A percentile compares a stretch with the other conserved stretches of the same genome.
Conservation (phyloP, 768 basidiomycete genomes). For the Goffeauzyma gilvescens region DNA sequence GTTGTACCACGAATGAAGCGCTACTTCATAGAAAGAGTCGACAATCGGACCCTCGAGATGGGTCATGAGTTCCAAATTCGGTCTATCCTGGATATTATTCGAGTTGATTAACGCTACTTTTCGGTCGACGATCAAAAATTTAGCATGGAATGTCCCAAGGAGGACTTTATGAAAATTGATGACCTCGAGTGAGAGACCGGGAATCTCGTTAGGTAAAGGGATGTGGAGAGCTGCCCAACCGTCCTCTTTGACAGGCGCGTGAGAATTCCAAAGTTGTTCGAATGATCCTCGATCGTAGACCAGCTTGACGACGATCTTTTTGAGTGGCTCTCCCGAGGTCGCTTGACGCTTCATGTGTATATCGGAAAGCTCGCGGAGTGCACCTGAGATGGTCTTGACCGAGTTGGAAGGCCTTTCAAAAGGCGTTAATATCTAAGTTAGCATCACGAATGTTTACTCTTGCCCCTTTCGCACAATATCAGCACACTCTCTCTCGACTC, state of each 20-base stretch:
- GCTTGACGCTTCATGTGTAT: constrained; percentile 33
- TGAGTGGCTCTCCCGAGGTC: constrained; percentile 25
- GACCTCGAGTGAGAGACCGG: constrained; percentile 44
- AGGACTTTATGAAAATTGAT: constrained; percentile 38
- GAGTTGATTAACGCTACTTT: constrained; percentile 45
- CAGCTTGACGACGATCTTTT: constrained; percentile 45
- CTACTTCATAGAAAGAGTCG: constrained; percentile 50
- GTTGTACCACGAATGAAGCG: constrained; percentile 45
- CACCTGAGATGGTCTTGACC: constrained; percentile 39
- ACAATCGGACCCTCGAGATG: constrained; percentile 56
- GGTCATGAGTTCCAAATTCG: constrained; percentile 42
- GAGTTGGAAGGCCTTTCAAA: constrained; percentile 39
- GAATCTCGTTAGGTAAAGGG: constrained; percentile 42
- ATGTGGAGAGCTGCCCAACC: constrained; percentile 40
- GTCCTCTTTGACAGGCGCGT: constrained; percentile 36
- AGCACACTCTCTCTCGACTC: no score
- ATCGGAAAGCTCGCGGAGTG: constrained; percentile 40
- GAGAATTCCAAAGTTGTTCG: constrained; percentile 40
- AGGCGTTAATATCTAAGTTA: no score
- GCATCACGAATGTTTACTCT: neutral
- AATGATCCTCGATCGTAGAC: constrained; percentile 51
- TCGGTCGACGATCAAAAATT: constrained; percentile 53
- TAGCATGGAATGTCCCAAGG: constrained; percentile 52
- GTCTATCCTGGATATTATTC: constrained; percentile 35
- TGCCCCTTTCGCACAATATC: neutral